phyloP scores from a whole-genome alignment of 1,139 yeast species.

The Candida pseudoviswanathii region DNA sequence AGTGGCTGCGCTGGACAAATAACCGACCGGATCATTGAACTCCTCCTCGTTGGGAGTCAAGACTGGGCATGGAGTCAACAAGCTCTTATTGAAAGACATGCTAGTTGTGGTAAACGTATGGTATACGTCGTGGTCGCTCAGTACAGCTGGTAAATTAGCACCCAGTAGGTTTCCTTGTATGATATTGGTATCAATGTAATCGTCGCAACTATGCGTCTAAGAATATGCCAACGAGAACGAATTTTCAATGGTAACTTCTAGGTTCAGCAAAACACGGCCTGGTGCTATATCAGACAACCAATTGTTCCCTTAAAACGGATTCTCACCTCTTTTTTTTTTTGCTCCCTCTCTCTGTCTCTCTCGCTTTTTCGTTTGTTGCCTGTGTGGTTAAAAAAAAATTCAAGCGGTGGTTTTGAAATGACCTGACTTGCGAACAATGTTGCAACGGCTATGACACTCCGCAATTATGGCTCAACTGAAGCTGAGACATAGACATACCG shows the following conservation, averaged over 20 bases:
- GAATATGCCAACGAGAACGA: background rate
- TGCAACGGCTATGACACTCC: no score
- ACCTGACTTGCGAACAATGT: no score
- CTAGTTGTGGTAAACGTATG: background rate
- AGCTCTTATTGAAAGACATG: conserved; percentile 26
- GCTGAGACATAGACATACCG: no score
- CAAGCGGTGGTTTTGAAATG: no score
- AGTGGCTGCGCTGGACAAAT: conserved; percentile 54
- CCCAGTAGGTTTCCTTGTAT: background rate
- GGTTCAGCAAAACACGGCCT: background rate
- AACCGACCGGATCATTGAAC: conserved; percentile 63
- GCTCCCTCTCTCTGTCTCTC: background rate
- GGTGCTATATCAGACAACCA: conserved; percentile 1
- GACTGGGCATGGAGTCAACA: conserved; percentile 53
- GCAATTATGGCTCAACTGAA: no score
- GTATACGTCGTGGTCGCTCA: background rate
- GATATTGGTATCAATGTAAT: conserved; percentile 11
- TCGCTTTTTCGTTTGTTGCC: background rate
- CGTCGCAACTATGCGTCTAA: conserved; percentile 11
- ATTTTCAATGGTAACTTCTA: background rate
- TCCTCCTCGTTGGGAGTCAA: conserved; percentile 56
- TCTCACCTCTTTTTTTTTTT: conserved; percentile 1
- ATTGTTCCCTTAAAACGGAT: conserved; percentile 1
- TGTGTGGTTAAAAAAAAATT: background rate
- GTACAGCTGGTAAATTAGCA: background rate